Evolutionary conservation across 257 asterid species (phyloP).

Genomic region (Cinchona pubescens): DNA sequence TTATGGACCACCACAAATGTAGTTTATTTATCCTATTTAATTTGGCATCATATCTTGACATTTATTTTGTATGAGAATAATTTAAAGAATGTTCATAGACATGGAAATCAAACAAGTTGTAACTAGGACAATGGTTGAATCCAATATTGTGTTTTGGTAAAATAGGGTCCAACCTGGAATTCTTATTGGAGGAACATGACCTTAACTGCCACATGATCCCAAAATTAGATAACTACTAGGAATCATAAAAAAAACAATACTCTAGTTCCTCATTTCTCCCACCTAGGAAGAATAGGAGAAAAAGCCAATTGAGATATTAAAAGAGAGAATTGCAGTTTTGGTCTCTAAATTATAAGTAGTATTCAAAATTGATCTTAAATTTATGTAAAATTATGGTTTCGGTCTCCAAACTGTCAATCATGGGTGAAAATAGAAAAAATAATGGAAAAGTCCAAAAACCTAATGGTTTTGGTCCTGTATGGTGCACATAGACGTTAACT

Average conservation of each 20-base stretch:
- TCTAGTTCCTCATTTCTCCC: not conserved
- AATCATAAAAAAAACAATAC: not conserved
- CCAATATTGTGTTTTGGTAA: not conserved
- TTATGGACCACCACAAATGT: no score
- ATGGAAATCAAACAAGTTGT: not conserved
- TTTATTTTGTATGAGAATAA: not conserved
- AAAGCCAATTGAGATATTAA: not conserved
- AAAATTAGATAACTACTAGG: not conserved
- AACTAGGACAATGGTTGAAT: not conserved
- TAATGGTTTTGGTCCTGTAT: no score
- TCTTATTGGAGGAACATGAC: not conserved
- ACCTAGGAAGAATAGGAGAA: not conserved
- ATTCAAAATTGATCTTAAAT: no score
- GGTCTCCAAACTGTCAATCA: no score
- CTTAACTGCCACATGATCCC: conserved; percentile 10
- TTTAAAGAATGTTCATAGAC: not conserved
- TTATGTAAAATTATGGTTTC: no score
- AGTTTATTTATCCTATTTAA: not conserved
- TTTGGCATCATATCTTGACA: not conserved
- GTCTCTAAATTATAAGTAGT: no score
- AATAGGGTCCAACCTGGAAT: conserved; percentile 2
- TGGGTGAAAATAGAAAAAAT: no score
- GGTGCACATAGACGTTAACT: no score
- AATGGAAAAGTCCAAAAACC: no score
- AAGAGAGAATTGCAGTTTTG: no score